Conservation (phyloP, 345 rosid genomes). For the Salix udensis region DNA sequence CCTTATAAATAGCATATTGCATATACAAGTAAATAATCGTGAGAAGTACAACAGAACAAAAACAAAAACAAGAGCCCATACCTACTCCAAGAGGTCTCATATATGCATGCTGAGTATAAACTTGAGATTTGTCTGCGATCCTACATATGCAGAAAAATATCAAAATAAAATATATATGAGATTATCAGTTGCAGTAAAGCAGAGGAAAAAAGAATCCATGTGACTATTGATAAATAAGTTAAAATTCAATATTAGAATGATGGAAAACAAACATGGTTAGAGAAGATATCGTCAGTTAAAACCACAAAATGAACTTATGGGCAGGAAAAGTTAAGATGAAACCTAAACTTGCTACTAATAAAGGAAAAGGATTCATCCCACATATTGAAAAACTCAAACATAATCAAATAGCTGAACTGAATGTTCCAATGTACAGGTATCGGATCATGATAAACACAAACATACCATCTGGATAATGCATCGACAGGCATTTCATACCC, state of each 20-base stretch:
- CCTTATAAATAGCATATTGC: neutral
- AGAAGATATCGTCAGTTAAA: neutral
- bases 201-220: neutral
- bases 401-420: neutral
- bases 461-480: slow-evolving; percentile 72
- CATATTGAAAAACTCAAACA: neutral
- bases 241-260: neutral
- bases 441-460: neutral
- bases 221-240: neutral
- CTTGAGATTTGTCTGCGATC: slow-evolving; percentile 97
- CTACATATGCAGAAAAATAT: slow-evolving; percentile 29
- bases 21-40: neutral
- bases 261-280: neutral
- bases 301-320: too few species aligned
- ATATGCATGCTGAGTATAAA: slow-evolving; percentile 98
- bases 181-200: neutral
- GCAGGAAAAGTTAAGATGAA: neutral
- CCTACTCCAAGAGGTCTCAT: slow-evolving; percentile 99
- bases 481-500: slow-evolving; percentile 99
- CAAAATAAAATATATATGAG: neutral
- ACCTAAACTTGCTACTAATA: neutral
- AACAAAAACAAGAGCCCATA: slow-evolving; percentile 22
- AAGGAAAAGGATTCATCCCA: neutral
- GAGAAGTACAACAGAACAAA: neutral
- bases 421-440: neutral